Percentiles rank a stretch among this genome's conserved stretches.
Evolutionary conservation across 306 rosid genomes (phyloP).

Genomic region (Quercus dentata): DNA sequence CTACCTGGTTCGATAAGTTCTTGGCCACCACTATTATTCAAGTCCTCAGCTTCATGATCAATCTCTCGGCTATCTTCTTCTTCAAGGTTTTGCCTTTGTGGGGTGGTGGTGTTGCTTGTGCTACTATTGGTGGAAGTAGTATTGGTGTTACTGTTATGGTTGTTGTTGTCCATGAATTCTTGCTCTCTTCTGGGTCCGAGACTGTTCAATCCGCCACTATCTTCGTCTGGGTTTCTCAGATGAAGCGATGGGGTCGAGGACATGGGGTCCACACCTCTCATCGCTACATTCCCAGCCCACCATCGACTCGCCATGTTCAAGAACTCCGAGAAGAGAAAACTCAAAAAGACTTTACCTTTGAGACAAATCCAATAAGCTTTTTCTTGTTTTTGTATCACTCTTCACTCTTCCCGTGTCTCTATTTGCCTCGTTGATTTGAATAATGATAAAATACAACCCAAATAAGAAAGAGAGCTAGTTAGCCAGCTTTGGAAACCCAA

Average conservation of each 20-base stretch:
- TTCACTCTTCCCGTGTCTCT: neutral
- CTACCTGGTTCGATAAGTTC: conserved; percentile 47
- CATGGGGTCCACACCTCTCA: conserved; percentile 48
- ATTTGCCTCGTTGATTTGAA: neutral
- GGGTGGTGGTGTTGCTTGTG: conserved; percentile 34
- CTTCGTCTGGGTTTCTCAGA: conserved; percentile 42
- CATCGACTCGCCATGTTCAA: conserved; percentile 66
- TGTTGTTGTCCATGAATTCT: conserved; percentile 34
- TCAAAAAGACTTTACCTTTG: neutral
- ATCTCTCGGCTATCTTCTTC: conserved; percentile 43
- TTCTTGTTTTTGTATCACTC: neutral
- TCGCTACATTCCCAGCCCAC: conserved; percentile 75
- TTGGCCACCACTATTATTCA: conserved; percentile 20
- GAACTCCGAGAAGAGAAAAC: neutral
- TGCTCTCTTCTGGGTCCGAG: conserved; percentile 34
- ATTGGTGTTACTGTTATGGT: conserved; percentile 9
- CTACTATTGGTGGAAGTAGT: conserved; percentile 38
- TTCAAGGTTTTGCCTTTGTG: conserved; percentile 29
- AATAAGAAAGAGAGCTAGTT: neutral
- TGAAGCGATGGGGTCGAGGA: conserved; percentile 55
- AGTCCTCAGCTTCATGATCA: conserved; percentile 21
- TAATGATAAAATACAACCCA: conserved; percentile 8
- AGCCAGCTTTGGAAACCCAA: neutral
- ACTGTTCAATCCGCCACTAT: conserved; percentile 12
- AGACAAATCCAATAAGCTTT: neutral